Base-by-base conservation (phyloP, 2,329 filamentous ascomycete species). In the Cladophialophora immunda region DNA sequence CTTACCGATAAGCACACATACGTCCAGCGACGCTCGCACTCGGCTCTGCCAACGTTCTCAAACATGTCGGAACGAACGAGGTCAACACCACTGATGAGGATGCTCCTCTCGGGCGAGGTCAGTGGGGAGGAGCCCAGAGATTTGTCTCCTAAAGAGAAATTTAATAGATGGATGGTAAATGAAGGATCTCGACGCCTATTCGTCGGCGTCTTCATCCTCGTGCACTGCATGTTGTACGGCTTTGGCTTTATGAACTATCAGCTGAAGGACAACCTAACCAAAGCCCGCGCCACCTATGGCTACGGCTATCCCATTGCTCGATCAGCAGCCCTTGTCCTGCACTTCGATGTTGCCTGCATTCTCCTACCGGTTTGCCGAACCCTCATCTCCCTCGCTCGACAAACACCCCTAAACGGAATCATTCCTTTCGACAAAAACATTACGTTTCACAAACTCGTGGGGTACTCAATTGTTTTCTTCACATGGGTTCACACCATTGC, bases 141-240 rank as follows among this genome's bases (percentile, higher is more conserved):
- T 64, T 81, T 94, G 72, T 88, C 87, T 25, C 79, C 86, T 68
- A 86, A 87, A 75, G 90, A 94, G 78, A 90, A 86, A 76, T 90
- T 94, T 76, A 90, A 94, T 78, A 84, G 89, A 71, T 95, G 92
- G 92, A 94, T 94, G 92, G 90, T 94, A 68, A 94, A 94, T 77
- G 92, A 94, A 77, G 92, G 92, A 68, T 93, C 93, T 77, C 86
- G 91, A 76, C 85, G 91, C 87, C 85, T 94, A 88, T 92, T 93
- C 74, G 91, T 94, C 66, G 89, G 89, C 73, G 82, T 92, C 58
- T 95, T 94, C 78, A 85, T 90, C 73, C 76, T 90, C 50, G 80
- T 92, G 38, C 92, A 95, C 78, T 83, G 86, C 68, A 87, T 94
- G 81, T 88, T 95, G 45, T 95, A 94, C 76, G 85, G 86, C 11